Evolutionary conservation across 2,329 filamentous ascomycete species (phyloP).

Genomic region (Trichophyton simii): DNA sequence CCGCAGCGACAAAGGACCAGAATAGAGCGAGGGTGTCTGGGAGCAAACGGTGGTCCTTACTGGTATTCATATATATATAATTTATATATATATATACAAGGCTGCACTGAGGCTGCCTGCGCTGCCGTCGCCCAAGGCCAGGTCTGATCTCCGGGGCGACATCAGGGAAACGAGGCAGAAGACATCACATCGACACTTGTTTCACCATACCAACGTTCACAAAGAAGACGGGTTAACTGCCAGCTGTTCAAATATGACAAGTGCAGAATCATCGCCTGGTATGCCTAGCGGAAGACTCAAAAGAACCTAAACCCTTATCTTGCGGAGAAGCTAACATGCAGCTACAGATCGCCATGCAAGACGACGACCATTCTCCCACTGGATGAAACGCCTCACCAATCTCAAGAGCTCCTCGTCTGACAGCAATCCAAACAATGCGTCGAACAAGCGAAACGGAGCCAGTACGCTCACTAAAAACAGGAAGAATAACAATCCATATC

Average conservation of each 20-base stretch:
- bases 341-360: constrained; percentile 55
- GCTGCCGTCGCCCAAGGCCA: no score
- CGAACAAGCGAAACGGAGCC: constrained; percentile 25
- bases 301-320: not conserved
- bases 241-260: not conserved
- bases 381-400: constrained; percentile 87
- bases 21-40: no score
- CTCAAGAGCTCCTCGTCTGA: constrained; percentile 61
- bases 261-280: not conserved
- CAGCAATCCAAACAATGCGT: constrained; percentile 26
- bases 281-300: not conserved
- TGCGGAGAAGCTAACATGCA: not conserved
- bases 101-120: no score
- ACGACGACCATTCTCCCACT: constrained; percentile 75
- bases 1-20: no score
- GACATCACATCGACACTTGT: not conserved
- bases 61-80: no score
- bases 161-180: not conserved
- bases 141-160: not conserved
- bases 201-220: not conserved
- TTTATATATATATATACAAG: no score
- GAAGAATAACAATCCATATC: constrained; percentile 84
- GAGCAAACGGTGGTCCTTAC: no score
- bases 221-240: not conserved
- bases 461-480: constrained; percentile 33